phyloP scores from a whole-genome alignment of 352 stramenopile species.

The Globisporangium sylvaticum region DNA sequence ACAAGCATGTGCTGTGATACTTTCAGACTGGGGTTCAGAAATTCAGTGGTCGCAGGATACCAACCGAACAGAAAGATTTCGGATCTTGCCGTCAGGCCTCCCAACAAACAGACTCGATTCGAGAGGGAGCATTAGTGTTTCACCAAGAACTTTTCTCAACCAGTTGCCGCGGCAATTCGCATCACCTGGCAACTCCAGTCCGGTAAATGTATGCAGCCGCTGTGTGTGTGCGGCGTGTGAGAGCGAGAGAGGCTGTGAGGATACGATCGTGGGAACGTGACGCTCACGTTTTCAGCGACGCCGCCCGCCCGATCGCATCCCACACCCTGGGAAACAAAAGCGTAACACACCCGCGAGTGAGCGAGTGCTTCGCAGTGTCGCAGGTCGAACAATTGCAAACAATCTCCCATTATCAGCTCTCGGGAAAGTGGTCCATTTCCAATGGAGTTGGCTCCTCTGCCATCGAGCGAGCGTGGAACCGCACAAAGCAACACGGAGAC shows the following conservation, averaged over 20 bases:
- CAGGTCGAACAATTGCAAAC: not conserved
- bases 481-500: not conserved
- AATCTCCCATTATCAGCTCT: not conserved
- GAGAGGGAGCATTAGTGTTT: not conserved
- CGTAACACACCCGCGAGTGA: not conserved
- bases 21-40: not conserved
- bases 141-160: not conserved
- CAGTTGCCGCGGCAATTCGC: not conserved
- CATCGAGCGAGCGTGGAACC: not conserved
- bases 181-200: not conserved
- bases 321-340: not conserved
- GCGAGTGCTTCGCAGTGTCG: not conserved
- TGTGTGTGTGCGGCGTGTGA: not conserved
- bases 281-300: not conserved
- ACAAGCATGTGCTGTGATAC: not conserved
- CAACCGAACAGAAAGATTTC: not conserved
- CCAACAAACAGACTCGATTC: not conserved
- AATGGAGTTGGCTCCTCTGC: not conserved
- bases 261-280: not conserved
- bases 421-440: not conserved
- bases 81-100: not conserved
- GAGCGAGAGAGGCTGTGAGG: not conserved
- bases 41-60: not conserved
- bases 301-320: not conserved
- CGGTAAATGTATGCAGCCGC: not conserved